These are phyloP conservation scores for Lactifluus subvellereus DNA, from an alignment of 768 basidiomycete species.

Conservation along the genomic window DNA sequence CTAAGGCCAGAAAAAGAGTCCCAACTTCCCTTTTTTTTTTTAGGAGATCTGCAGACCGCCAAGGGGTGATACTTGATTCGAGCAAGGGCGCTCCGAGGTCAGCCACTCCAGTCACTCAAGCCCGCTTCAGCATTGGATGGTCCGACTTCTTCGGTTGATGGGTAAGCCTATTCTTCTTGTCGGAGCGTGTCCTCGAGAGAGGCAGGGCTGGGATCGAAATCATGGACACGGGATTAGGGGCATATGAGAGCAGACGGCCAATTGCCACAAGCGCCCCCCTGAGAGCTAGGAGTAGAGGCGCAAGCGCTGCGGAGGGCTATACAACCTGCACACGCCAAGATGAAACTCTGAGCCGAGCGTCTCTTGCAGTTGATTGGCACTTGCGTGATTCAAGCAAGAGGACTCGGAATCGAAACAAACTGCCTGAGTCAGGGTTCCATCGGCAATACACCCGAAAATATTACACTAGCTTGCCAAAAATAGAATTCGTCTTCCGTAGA, in stretches of 20 bases:
- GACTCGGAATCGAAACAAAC: no score
- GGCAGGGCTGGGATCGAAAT: not conserved
- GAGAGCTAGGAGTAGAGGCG: not conserved
- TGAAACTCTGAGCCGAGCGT: not conserved
- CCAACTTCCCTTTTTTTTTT: not conserved
- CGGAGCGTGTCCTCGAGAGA: not conserved
- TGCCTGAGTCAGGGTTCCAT: no score
- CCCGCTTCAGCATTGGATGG: not conserved
- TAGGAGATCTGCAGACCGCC: not conserved
- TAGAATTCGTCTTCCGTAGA: not conserved
- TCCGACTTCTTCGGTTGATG: slow-evolving; percentile 13
- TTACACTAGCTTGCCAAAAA: not conserved
- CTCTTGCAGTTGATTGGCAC: not conserved
- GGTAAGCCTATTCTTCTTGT: not conserved
- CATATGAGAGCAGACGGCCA: not conserved
- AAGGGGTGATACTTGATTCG: not conserved
- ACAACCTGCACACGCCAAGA: not conserved
- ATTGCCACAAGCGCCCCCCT: not conserved
- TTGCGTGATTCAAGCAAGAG: not conserved
- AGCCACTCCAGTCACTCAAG: not conserved
- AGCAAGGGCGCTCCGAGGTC: not conserved
- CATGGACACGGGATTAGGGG: slow-evolving; percentile 1
- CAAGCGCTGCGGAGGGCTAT: not conserved
- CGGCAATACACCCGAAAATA: not conserved
- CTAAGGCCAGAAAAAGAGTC: not conserved